Conservation (phyloP, 768 basidiomycete species). For the Kwoniella pini region DNA sequence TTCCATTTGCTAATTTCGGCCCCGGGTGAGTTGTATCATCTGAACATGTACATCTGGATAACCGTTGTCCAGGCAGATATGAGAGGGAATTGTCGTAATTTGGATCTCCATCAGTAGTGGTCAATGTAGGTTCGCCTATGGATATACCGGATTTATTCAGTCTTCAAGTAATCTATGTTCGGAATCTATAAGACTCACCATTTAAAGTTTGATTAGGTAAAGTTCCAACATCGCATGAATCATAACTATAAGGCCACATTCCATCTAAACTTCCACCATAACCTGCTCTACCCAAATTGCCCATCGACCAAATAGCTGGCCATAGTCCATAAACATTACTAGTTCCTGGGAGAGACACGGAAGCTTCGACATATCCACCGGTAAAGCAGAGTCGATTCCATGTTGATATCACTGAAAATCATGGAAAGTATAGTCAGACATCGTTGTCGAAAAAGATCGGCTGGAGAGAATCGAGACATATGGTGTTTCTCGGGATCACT, state of each 20-base stretch:
- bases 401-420: conserved; percentile 42
- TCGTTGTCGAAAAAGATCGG: neutral
- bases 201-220: conserved; percentile 74
- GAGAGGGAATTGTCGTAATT: conserved; percentile 64
- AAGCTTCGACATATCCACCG: conserved; percentile 43
- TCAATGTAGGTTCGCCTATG: conserved; percentile 61
- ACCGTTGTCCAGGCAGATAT: conserved; percentile 81
- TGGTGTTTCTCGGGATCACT: conserved; percentile 6
- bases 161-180: neutral
- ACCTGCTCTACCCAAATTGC: conserved; percentile 56
- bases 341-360: conserved; percentile 50
- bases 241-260: conserved; percentile 56
- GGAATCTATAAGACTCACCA: conserved; percentile 38
- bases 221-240: conserved; percentile 87
- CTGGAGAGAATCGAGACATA: neutral
- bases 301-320: conserved; percentile 53
- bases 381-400: conserved; percentile 54
- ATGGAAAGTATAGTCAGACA: neutral
- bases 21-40: conserved; percentile 81
- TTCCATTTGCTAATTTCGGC: conserved; percentile 72
- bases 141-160: neutral
- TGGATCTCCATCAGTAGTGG: conserved; percentile 65
- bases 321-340: conserved; percentile 51
- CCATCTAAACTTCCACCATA: conserved; percentile 51
- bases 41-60: conserved; percentile 84